phyloP scores from a whole-genome alignment of 768 basidiomycete genomes.

The Lyophyllum semitale region DNA sequence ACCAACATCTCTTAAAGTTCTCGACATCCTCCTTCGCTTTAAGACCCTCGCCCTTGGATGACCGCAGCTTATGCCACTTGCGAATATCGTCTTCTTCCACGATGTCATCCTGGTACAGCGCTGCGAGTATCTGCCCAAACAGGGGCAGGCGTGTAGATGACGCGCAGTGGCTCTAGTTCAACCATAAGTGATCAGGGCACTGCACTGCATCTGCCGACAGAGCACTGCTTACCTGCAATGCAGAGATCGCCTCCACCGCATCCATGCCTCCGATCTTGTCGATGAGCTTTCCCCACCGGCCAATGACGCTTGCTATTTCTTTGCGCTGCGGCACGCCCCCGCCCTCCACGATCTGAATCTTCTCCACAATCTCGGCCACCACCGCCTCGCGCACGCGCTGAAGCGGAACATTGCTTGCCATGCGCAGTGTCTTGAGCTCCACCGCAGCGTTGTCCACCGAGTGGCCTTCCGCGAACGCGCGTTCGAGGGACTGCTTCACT shows the following conservation, averaged over 20 bases:
- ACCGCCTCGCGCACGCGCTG: constrained; percentile 86
- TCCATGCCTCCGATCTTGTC: constrained; percentile 82
- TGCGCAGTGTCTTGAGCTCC: constrained; percentile 93
- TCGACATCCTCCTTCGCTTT: constrained; percentile 41
- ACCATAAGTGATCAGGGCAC: background rate
- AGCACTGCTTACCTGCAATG: constrained; percentile 63
- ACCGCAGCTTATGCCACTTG: constrained; percentile 72
- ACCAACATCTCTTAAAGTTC: constrained; percentile 69
- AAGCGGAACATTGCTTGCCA: constrained; percentile 93
- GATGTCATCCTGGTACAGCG: constrained; percentile 89
- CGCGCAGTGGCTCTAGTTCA: constrained; percentile 62
- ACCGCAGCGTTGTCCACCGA: constrained; percentile 91
- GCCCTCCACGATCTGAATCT: constrained; percentile 62
- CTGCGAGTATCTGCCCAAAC: constrained; percentile 85
- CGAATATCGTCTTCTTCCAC: constrained; percentile 89
- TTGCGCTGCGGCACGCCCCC: constrained; percentile 60
- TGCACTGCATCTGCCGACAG: background rate
- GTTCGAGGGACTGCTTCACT: constrained; percentile 82
- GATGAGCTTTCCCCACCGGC: constrained; percentile 83
- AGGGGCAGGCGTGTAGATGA: constrained; percentile 61
- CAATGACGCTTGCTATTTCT: constrained; percentile 63
- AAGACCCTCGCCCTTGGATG: constrained; percentile 52
- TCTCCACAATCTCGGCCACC: constrained; percentile 79
- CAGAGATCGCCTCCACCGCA: constrained; percentile 74
- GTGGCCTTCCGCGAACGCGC: constrained; percentile 91